These are phyloP conservation scores for Colletotrichum spaethianum DNA, from an alignment of 2,329 filamentous ascomycete genomes.

Conservation along the genomic window DNA sequence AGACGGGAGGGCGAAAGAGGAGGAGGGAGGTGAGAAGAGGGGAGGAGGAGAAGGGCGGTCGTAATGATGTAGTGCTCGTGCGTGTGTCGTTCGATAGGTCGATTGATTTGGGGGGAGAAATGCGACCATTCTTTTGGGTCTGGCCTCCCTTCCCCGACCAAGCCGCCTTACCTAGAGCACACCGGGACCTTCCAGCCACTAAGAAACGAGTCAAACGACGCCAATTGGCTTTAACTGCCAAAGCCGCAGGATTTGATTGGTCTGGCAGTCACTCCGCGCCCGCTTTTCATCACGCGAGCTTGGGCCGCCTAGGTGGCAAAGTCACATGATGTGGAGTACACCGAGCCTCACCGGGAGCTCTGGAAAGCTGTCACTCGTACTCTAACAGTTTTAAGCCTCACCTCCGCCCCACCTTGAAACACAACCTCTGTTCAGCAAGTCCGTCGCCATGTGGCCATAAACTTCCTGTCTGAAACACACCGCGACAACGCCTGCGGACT, in stretches of 20 bases:
- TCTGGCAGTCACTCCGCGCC: background rate
- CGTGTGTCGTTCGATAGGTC: constrained; percentile 39
- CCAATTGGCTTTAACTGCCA: constrained; percentile 25
- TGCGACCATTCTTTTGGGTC: constrained; percentile 34
- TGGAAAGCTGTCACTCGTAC: constrained; percentile 17
- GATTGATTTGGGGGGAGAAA: constrained; percentile 40
- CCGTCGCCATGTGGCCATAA: constrained; percentile 1
- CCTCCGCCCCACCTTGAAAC: constrained; percentile 33
- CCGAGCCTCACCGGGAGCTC: constrained; percentile 35
- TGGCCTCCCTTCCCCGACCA: constrained; percentile 10
- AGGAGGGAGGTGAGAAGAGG: constrained; percentile 11
- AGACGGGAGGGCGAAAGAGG: constrained; percentile 12
- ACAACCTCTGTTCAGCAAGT: constrained; percentile 2
- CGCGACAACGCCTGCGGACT: constrained; percentile 1
- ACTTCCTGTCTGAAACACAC: constrained; percentile 19
- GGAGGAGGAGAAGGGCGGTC: constrained; percentile 18
- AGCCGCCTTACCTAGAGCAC: constrained; percentile 9
- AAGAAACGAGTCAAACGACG: constrained; percentile 7
- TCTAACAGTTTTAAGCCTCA: constrained; percentile 25
- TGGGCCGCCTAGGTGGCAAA: constrained; percentile 27
- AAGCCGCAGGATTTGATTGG: constrained; percentile 14
- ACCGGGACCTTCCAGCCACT: constrained; percentile 34
- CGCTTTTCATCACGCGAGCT: constrained; percentile 37
- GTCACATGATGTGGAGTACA: constrained; percentile 40
- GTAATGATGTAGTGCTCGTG: constrained; percentile 40